A percentile compares a stretch with the other conserved stretches of the same genome.
Evolutionary conservation across 371 early-diverging fungal species (phyloP).

Genomic region (Mucor plumbeus): DNA sequence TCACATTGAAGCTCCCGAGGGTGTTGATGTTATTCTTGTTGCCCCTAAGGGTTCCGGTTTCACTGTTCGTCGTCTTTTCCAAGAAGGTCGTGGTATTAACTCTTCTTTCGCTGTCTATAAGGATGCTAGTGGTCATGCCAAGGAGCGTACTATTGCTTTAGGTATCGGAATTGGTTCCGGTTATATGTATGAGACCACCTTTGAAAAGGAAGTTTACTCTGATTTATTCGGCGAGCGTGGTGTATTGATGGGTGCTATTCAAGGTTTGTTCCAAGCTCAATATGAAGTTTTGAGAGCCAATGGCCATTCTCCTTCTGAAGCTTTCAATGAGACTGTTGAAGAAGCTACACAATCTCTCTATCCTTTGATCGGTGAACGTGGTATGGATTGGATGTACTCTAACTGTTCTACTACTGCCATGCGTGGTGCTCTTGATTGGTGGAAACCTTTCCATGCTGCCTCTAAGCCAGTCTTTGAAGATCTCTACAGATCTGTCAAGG

Average conservation of each 20-base stretch:
- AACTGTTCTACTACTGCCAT: conserved; percentile 96
- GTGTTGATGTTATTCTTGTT: conserved; percentile 94
- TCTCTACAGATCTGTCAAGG: conserved; percentile 86
- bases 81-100: conserved; percentile 97
- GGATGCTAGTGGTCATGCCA: conserved; percentile 91
- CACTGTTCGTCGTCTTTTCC: conserved; percentile 95
- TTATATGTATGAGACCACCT: conserved; percentile 97
- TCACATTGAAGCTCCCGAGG: conserved; percentile 85
- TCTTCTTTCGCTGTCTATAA: conserved; percentile 95
- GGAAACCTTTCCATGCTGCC: conserved; percentile 90
- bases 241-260: conserved; percentile 97
- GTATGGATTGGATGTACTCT: conserved; percentile 97
- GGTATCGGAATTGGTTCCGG: conserved; percentile 97
- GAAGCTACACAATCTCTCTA: conserved; percentile 98
- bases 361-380: conserved; percentile 95
- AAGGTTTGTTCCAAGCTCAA: conserved; percentile 96
- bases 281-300: conserved; percentile 95
- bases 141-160: conserved; percentile 90
- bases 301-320: conserved; percentile 96
- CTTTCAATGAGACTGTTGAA: conserved; percentile 99
- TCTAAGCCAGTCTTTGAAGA: conserved; percentile 94
- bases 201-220: conserved; percentile 96
- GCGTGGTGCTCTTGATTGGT: conserved; percentile 98
- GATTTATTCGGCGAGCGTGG: conserved; percentile 98
- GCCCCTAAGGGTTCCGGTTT: conserved; percentile 97